phyloP scores from a whole-genome alignment of 257 asterid species.

The Gentiana dahurica region DNA sequence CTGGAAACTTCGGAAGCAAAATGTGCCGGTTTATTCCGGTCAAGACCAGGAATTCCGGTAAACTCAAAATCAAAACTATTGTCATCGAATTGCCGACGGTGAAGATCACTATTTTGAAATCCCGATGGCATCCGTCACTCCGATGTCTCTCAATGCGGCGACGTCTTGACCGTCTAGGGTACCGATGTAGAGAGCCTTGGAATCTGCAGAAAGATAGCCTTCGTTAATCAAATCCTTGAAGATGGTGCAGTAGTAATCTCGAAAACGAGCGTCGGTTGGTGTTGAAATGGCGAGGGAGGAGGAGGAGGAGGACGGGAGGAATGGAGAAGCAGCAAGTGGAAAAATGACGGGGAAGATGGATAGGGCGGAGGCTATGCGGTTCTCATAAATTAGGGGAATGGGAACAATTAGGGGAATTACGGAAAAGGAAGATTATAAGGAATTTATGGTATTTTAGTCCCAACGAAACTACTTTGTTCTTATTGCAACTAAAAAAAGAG shows the following conservation, averaged over 20 bases:
- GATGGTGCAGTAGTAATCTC: constrained; percentile 32
- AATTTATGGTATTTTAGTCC: too few species aligned
- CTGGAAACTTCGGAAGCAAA: constrained; percentile 43
- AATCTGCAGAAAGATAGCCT: constrained; percentile 27
- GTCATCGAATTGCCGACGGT: constrained; percentile 25
- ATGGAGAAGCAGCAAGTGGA: not conserved
- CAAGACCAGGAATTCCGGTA: constrained; percentile 27
- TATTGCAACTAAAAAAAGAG: too few species aligned
- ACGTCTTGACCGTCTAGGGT: constrained; percentile 27
- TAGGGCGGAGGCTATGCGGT: too few species aligned
- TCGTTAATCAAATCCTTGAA: constrained; percentile 36
- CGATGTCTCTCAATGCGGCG: constrained; percentile 37
- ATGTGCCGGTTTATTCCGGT: constrained; percentile 23
- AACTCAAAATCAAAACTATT: constrained; percentile 38
- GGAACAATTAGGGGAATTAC: too few species aligned
- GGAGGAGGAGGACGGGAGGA: constrained; percentile 39
- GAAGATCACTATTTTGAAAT: constrained; percentile 24
- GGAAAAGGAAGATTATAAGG: too few species aligned
- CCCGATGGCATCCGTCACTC: constrained; percentile 30
- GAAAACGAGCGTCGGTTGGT: constrained; percentile 11
- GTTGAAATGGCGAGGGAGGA: constrained; percentile 32
- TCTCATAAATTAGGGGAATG: too few species aligned
- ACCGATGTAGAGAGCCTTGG: constrained; percentile 40
- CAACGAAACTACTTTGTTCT: too few species aligned
- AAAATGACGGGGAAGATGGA: too few species aligned